These are phyloP conservation scores for Penicillium corylophilum DNA, from an alignment of 2,329 filamentous ascomycete genomes.

Conservation along the genomic window DNA sequence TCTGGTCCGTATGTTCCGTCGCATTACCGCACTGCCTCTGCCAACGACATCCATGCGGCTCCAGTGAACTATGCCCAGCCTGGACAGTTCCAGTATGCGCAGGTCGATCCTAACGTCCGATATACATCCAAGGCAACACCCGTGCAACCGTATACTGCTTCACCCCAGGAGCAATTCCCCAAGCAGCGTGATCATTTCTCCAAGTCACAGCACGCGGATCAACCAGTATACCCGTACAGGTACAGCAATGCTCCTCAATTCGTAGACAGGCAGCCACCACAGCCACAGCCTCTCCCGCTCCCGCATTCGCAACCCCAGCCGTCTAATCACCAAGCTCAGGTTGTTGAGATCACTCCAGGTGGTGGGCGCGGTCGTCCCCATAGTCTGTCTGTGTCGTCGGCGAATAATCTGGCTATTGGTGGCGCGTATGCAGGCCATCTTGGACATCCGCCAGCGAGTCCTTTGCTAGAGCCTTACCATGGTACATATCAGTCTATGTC, in stretches of 20 bases:
- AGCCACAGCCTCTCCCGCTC: constrained; percentile 2
- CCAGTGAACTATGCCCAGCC: constrained; percentile 32
- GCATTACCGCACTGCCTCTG: constrained; percentile 35
- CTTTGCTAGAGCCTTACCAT: constrained; percentile 85
- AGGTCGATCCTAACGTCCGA: constrained; percentile 40
- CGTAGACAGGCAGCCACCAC: constrained; percentile 2
- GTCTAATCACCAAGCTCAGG: constrained; percentile 28
- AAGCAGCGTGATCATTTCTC: constrained; percentile 27
- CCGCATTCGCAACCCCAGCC: constrained; percentile 5
- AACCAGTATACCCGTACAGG: constrained; percentile 20
- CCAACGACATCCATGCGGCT: constrained; percentile 19
- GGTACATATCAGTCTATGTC: constrained; percentile 94
- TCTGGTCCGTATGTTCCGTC: constrained; percentile 20
- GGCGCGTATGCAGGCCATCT: constrained; percentile 25
- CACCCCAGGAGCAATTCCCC: constrained; percentile 27
- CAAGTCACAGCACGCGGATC: constrained; percentile 16
- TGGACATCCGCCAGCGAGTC: constrained; percentile 68
- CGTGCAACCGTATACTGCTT: constrained; percentile 25
- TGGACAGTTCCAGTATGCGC: constrained; percentile 39
- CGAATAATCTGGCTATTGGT: constrained; percentile 39
- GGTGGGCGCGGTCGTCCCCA: constrained; percentile 30
- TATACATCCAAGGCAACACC: constrained; percentile 35
- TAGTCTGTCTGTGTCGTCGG: constrained; percentile 40
- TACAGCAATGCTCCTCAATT: constrained; percentile 24
- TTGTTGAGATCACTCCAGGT: constrained; percentile 36